Percentiles rank a stretch among this genome's conserved stretches.
phyloP scores from a whole-genome alignment of 345 rosid species.

The Leavenworthia alabamica region DNA sequence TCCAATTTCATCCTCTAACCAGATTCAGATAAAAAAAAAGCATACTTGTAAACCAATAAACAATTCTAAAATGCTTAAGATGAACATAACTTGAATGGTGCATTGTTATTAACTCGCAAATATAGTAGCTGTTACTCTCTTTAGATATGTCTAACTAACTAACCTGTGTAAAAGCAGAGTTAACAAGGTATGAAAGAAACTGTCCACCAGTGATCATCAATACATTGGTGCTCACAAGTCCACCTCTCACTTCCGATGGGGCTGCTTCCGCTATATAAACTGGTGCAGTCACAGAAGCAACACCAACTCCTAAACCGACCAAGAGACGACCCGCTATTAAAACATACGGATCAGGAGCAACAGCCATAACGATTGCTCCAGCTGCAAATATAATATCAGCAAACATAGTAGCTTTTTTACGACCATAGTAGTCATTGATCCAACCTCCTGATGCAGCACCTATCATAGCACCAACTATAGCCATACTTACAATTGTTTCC shows the following conservation, averaged over 20 bases:
- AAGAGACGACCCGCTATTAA: constrained; percentile 74
- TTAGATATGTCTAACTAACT: no score
- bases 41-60: no score
- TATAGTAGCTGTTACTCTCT: no score
- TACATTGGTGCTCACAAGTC: constrained; percentile 96
- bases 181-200: constrained; percentile 83
- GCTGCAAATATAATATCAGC: constrained; percentile 74
- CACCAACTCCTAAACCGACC: constrained; percentile 85
- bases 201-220: constrained; percentile 99
- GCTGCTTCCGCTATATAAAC: constrained; percentile 97
- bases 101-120: no score
- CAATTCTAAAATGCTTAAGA: no score
- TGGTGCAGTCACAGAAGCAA: constrained; percentile 95
- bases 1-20: no score
- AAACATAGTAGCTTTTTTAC: constrained; percentile 82
- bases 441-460: constrained; percentile 97
- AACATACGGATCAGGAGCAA: constrained; percentile 82
- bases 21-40: no score
- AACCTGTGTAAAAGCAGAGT: constrained; percentile 95
- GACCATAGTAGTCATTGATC: constrained; percentile 88
- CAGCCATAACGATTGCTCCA: constrained; percentile 86
- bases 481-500: constrained; percentile 99
- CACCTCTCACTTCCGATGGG: constrained; percentile 97
- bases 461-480: constrained; percentile 84
- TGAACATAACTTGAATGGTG: no score